Evolutionary conservation across 257 asterid genomes (phyloP).

Genomic region (Craterostigma plantagineum): DNA sequence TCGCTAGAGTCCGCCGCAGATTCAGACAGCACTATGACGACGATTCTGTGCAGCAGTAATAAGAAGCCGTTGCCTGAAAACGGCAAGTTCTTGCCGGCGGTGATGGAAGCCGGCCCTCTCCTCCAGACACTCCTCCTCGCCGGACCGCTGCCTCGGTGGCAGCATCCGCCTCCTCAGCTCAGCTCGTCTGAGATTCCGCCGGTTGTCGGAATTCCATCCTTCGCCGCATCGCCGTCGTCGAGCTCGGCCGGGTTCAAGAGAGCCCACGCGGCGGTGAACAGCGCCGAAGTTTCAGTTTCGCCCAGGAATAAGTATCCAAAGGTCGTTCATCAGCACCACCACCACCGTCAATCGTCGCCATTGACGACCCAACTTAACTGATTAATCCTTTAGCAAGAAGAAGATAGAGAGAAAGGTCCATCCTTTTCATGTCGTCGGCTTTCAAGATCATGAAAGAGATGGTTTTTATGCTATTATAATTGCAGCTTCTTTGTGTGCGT

Average conservation of each 20-base stretch:
- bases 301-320: no score
- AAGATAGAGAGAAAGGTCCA: no score
- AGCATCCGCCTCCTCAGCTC: slow-evolving; percentile 90
- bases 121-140: slow-evolving; percentile 81
- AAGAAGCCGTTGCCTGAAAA: slow-evolving; percentile 55
- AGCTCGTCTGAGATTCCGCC: slow-evolving; percentile 80
- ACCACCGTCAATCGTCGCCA: no score
- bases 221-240: slow-evolving; percentile 32
- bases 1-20: slow-evolving; percentile 5
- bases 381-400: no score
- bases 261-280: no score
- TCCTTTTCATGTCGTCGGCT: background rate
- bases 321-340: no score
- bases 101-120: slow-evolving; percentile 89
- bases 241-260: slow-evolving; percentile 20
- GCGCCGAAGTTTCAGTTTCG: no score
- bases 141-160: slow-evolving; percentile 97
- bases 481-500: slow-evolving; percentile 24
- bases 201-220: slow-evolving; percentile 25
- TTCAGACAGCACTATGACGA: slow-evolving; percentile 11
- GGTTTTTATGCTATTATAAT: slow-evolving; percentile 18
- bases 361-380: no score
- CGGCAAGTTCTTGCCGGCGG: slow-evolving; percentile 77
- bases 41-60: no score
- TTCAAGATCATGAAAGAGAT: slow-evolving; percentile 35